These are phyloP conservation scores for Colletotrichum horii DNA, from an alignment of 2,329 filamentous ascomycete genomes.

Conservation along the genomic window DNA sequence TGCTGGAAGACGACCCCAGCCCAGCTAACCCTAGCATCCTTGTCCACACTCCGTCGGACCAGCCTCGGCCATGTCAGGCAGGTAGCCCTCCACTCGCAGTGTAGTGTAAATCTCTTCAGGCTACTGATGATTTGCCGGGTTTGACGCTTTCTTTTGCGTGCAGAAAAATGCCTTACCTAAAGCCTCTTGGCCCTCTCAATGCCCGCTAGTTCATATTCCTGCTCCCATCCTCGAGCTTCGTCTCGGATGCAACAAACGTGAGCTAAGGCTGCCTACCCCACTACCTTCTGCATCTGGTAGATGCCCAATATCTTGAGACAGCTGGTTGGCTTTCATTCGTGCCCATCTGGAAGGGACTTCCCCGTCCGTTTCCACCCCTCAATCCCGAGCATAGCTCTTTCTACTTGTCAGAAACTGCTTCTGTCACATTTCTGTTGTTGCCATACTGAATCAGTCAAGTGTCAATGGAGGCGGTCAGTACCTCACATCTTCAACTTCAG, in stretches of 20 bases:
- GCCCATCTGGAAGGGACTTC: not conserved
- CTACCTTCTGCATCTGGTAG: not conserved
- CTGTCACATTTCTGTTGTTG: not conserved
- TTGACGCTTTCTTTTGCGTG: conserved; percentile 12
- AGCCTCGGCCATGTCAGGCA: conserved; percentile 3
- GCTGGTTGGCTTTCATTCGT: not conserved
- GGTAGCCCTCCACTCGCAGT: not conserved
- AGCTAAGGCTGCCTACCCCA: conserved; percentile 1
- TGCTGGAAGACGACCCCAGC: conserved; percentile 9
- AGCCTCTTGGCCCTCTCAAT: not conserved
- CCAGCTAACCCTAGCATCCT: conserved; percentile 11
- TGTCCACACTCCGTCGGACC: not conserved
- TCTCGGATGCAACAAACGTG: not conserved
- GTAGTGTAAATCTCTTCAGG: not conserved
- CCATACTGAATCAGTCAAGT: not conserved
- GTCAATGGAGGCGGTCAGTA: conserved; percentile 21
- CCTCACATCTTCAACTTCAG: not conserved
- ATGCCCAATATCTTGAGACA: not conserved
- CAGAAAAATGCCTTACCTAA: not conserved
- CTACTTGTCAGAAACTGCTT: not conserved
- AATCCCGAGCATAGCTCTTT: not conserved
- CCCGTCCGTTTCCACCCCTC: not conserved
- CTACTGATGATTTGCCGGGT: not conserved
- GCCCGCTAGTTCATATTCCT: not conserved
- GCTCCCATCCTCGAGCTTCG: not conserved